Conservation (phyloP, 768 basidiomycete genomes). For the Filobasidium wieringae region DNA sequence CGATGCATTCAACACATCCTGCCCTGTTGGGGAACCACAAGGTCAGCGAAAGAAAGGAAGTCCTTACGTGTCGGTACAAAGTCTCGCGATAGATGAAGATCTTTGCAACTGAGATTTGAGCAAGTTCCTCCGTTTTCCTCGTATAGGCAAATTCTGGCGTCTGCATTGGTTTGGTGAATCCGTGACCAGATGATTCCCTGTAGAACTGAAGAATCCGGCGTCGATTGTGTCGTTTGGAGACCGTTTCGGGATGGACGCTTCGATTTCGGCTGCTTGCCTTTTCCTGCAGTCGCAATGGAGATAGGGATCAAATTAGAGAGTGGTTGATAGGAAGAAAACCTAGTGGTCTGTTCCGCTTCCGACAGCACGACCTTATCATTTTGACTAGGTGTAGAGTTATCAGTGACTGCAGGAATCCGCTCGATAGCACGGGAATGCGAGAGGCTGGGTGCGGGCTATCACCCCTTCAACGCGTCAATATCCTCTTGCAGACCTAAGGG, state of each 20-base stretch:
- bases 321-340: not conserved
- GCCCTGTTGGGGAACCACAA: too few relatives aligned
- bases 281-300: not conserved
- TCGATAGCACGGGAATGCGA: not conserved
- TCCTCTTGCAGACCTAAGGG: too few relatives aligned
- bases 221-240: too few relatives aligned
- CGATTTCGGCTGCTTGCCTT: not conserved
- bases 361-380: not conserved
- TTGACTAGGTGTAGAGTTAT: not conserved
- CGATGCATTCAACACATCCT: too few relatives aligned
- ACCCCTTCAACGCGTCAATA: too few relatives aligned
- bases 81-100: not conserved
- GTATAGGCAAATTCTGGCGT: not conserved
- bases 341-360: not conserved
- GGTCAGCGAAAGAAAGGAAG: not conserved
- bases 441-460: not conserved
- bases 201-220: not conserved
- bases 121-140: not conserved
- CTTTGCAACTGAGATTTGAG: not conserved
- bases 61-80: not conserved
- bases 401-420: not conserved
- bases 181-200: not conserved
- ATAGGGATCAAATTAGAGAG: not conserved
- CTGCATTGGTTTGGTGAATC: not conserved
- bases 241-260: not conserved